Base-by-base conservation (phyloP, 2,329 filamentous ascomycete genomes). In the Ophidiomyces ophidiicola region DNA sequence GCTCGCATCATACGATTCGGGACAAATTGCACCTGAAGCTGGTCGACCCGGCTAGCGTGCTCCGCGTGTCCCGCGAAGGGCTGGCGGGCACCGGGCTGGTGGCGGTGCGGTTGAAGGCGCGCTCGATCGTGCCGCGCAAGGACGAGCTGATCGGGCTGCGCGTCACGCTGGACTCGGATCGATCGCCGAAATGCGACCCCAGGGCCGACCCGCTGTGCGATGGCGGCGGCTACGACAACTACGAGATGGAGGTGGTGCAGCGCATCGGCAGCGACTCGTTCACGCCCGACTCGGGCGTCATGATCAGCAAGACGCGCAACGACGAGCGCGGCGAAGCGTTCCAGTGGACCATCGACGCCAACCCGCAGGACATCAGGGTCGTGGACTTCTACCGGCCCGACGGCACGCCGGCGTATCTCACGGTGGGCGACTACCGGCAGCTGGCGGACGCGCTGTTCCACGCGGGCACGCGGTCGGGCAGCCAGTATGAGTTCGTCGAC, bases 261-360 rank as follows among this genome's bases (percentile, higher is more conserved):
- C 45, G 45, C 32, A 42, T 47, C 41, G 45, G 45, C 12, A 31
- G 43, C 10, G 45, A 47, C 24, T 47, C 45, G 23, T 47, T 47
- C 36, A 40, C 38, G 19, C 45, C 45, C 2, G 45, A 47, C 23
- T 46, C 45, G 2, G 44, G 45, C 8, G 41, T 47, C 12, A 47
- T 47, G 44, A 39, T 47, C 12, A 47, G 44, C 32, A 47, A 47
- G 36, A 40, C 36, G 24, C 10, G 29, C n/a, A 44, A 38, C 14
- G n/a, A 30, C 15, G 29, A 32, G 5, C 32, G 19, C 6, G 32
- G 33, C 12, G 35, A 32, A 4, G 23, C 31, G 17, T 47, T 35
- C 33, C 45, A 47, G 31, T 47, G 45, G 45, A 47, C 45, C 8
- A 47, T 47, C 15, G 45, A 47, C 20, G 45, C 45, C 19, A 47